These are phyloP conservation scores for Catenaria anguillulae DNA, from an alignment of 371 early-diverging fungal genomes.

Conservation along the genomic window DNA sequence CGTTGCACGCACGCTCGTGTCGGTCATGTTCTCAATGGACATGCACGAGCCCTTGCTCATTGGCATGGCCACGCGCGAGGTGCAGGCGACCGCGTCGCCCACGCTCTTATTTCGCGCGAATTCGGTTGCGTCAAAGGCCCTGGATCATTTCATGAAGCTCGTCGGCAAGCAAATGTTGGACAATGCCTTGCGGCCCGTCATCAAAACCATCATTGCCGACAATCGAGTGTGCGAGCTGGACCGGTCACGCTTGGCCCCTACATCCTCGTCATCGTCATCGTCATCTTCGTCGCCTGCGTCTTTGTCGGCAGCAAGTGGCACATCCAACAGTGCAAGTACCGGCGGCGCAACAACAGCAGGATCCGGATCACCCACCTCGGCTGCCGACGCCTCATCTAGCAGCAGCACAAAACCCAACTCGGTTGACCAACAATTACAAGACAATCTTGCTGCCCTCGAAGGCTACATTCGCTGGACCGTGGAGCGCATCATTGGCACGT, in stretches of 20 bases:
- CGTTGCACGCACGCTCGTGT: conserved; percentile 5
- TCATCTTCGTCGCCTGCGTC: too few relatives aligned
- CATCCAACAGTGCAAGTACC: too few relatives aligned
- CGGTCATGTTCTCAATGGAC: not conserved
- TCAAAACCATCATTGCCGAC: conserved; percentile 3
- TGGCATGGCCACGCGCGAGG: not conserved
- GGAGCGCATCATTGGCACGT: conserved; percentile 1
- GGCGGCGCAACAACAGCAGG: not conserved
- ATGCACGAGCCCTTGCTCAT: not conserved
- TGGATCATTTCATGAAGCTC: conserved; percentile 10
- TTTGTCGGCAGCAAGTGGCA: too few relatives aligned
- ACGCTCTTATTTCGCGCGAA: conserved; percentile 9
- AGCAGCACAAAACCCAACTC: too few relatives aligned
- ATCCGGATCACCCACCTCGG: too few relatives aligned
- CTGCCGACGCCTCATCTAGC: too few relatives aligned
- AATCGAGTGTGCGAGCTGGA: conserved; percentile 10
- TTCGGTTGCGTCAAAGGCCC: conserved; percentile 7
- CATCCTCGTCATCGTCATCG: not conserved
- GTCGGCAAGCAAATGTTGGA: not conserved
- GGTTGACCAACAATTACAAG: conserved; percentile 1
- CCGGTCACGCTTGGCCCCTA: not conserved
- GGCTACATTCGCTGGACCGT: conserved; percentile 5
- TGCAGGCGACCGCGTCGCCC: conserved; percentile 2
- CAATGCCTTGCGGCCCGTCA: conserved; percentile 1
- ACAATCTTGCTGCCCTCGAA: not conserved